Percentiles rank a stretch among this genome's conserved stretches.
Conservation (phyloP, 805 yeast genomes). For the baker's yeast (Saccharomyces cerevisiae) region DNA sequence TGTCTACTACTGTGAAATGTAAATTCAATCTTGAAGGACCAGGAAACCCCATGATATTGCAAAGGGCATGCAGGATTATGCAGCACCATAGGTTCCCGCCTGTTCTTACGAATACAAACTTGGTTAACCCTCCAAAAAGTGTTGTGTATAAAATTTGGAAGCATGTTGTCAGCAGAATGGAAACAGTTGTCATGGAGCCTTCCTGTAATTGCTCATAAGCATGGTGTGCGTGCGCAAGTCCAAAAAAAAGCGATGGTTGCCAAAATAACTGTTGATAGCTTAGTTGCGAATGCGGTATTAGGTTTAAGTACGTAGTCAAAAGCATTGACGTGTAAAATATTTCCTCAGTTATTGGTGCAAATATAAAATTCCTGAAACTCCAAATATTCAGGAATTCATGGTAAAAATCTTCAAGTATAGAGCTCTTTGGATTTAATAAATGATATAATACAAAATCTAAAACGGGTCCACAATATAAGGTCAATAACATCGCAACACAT, state of each 20-base stretch:
- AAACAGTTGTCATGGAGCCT: constrained; percentile 10
- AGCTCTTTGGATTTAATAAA: constrained; percentile 9
- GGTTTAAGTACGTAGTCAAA: constrained; percentile 13
- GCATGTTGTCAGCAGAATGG: constrained; percentile 14
- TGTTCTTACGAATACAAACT: constrained; percentile 22
- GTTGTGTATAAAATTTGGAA: constrained; percentile 27
- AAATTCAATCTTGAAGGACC: constrained; percentile 15
- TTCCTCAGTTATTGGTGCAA: constrained; percentile 31
- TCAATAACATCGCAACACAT: constrained; percentile 8
- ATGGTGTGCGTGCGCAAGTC: constrained; percentile 31
- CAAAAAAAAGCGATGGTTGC: constrained; percentile 27
- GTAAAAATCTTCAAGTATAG: constrained; percentile 6
- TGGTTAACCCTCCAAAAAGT: constrained; percentile 28
- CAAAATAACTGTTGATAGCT: constrained; percentile 9
- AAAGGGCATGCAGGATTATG: constrained; percentile 21
- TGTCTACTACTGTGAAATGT: constrained; percentile 11
- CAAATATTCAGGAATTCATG: constrained; percentile 22
- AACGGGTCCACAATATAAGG: constrained; percentile 24
- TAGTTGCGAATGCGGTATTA: constrained; percentile 5
- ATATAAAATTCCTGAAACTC: constrained; percentile 27
- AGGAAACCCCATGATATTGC: constrained; percentile 31
- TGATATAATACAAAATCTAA: constrained; percentile 17
- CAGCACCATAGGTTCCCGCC: constrained; percentile 28
- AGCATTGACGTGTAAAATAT: constrained; percentile 29
- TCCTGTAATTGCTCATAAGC: constrained; percentile 20